These are phyloP conservation scores for Choiromyces venosus DNA, from an alignment of 495 filamentous ascomycete species.

Conservation along the genomic window DNA sequence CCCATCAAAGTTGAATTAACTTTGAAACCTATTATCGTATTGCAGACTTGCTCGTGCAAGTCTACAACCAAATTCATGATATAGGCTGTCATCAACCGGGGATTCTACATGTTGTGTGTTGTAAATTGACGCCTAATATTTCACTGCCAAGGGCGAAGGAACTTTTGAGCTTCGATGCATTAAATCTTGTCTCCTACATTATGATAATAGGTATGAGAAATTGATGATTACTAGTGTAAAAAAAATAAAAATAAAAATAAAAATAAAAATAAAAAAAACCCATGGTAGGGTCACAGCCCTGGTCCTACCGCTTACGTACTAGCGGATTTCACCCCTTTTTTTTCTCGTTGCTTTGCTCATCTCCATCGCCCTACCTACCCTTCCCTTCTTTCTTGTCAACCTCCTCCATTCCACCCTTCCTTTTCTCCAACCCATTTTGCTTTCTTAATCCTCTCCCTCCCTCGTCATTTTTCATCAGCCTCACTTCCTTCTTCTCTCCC, in stretches of 20 bases:
- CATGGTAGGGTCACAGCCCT: background rate
- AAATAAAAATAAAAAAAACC: too few species aligned
- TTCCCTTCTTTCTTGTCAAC: conserved; percentile 33
- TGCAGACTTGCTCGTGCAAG: background rate
- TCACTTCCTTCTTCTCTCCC: conserved; percentile 33
- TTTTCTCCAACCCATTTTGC: conserved; percentile 18
- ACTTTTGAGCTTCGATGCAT: background rate
- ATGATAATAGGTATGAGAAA: too few species aligned
- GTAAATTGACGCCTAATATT: background rate
- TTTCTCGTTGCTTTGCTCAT: conserved; percentile 37
- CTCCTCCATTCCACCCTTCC: conserved; percentile 32
- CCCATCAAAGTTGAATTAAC: background rate
- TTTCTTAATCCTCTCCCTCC: conserved; percentile 18
- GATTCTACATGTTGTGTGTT: background rate
- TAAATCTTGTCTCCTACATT: background rate
- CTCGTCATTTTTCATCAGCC: conserved; percentile 42
- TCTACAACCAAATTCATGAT: background rate
- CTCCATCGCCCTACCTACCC: conserved; percentile 34
- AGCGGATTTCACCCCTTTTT: conserved; percentile 3
- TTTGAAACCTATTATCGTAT: background rate
- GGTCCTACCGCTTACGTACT: conserved; percentile 3
- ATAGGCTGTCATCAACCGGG: background rate
- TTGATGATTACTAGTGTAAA: too few species aligned
- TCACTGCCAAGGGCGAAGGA: background rate
- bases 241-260: too few species aligned